Percentiles rank a stretch among this genome's conserved stretches.
Evolutionary conservation across 192 early-diverging fungal species (phyloP).

Genomic region (Powellomyces hirtus): DNA sequence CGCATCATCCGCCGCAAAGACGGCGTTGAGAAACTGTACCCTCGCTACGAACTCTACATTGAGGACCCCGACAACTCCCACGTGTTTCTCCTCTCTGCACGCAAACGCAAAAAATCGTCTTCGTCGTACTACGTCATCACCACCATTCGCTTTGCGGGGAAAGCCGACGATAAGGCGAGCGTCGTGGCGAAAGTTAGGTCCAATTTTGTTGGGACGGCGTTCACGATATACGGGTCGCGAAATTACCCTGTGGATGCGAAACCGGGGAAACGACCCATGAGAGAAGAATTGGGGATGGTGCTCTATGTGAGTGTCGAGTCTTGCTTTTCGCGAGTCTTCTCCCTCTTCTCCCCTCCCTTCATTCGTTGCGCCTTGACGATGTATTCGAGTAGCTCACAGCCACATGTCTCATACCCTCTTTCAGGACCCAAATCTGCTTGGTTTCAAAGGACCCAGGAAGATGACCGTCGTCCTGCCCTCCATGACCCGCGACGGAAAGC

Average conservation of each 20-base stretch:
- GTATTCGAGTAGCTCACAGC: background rate
- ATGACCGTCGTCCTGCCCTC: constrained; percentile 81
- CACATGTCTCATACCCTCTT: background rate
- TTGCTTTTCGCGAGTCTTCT: too few species aligned
- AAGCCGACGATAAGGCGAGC: constrained; percentile 11
- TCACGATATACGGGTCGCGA: constrained; percentile 60
- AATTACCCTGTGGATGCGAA: constrained; percentile 47
- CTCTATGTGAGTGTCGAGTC: constrained; percentile 66
- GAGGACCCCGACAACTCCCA: constrained; percentile 44
- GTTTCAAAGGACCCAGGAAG: constrained; percentile 87
- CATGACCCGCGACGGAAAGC: constrained; percentile 59
- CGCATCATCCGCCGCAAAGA: constrained; percentile 61
- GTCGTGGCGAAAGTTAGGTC: constrained; percentile 43
- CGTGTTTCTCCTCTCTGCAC: constrained; percentile 64
- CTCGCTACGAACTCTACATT: constrained; percentile 68
- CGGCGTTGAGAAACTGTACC: constrained; percentile 60
- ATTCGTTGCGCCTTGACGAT: background rate
- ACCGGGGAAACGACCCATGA: constrained; percentile 37
- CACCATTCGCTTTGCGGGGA: constrained; percentile 15
- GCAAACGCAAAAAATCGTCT: constrained; percentile 66
- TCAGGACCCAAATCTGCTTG: constrained; percentile 82
- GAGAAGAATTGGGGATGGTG: constrained; percentile 73
- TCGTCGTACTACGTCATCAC: constrained; percentile 66
- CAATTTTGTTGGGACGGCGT: constrained; percentile 84
- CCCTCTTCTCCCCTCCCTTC: too few species aligned